A percentile compares a stretch with the other conserved stretches of the same genome.
These are phyloP conservation scores for Amaranthus palmeri DNA, from an alignment of 148 eudicot genomes.

Conservation along the genomic window DNA sequence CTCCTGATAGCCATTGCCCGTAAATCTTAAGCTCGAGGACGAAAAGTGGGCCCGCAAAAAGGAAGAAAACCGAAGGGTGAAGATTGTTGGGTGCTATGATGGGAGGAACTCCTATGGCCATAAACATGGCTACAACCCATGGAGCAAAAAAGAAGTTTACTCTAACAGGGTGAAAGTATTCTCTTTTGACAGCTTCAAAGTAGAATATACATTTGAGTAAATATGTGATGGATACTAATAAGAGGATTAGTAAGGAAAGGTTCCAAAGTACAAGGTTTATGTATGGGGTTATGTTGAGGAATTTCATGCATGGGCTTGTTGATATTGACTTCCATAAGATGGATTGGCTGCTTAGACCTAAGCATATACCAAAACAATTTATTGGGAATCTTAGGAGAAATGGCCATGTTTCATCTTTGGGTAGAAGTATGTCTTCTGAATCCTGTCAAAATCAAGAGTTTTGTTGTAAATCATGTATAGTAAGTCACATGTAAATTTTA, in stretches of 20 bases:
- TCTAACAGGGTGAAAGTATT: slow-evolving; percentile 87
- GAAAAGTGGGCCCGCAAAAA: slow-evolving; percentile 61
- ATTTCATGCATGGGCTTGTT: slow-evolving; percentile 51
- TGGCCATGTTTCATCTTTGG: slow-evolving; percentile 88
- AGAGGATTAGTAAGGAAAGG: slow-evolving; percentile 45
- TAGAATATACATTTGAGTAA: slow-evolving; percentile 61
- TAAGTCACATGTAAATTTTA: no score
- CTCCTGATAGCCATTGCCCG: slow-evolving; percentile 98
- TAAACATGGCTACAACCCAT: slow-evolving; percentile 83
- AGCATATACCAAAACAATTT: slow-evolving; percentile 78
- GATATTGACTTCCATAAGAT: slow-evolving; percentile 74
- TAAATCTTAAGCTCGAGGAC: slow-evolving; percentile 85
- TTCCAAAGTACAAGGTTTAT: slow-evolving; percentile 77
- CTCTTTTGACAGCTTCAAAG: slow-evolving; percentile 86
- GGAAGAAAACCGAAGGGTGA: slow-evolving; percentile 66
- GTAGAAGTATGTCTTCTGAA: slow-evolving; percentile 79
- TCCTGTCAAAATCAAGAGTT: slow-evolving; percentile 44
- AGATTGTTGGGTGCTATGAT: slow-evolving; percentile 33
- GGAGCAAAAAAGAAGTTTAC: slow-evolving; percentile 98
- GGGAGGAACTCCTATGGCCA: slow-evolving; percentile 67
- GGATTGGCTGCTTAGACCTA: slow-evolving; percentile 94
- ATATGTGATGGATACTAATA: slow-evolving; percentile 49
- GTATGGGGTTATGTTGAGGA: slow-evolving; percentile 58
- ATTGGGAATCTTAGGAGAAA: slow-evolving; percentile 91
- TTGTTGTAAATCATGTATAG: no score